phyloP scores from a whole-genome alignment of 2,329 filamentous ascomycete genomes.

The Xylariaceae sp. region DNA sequence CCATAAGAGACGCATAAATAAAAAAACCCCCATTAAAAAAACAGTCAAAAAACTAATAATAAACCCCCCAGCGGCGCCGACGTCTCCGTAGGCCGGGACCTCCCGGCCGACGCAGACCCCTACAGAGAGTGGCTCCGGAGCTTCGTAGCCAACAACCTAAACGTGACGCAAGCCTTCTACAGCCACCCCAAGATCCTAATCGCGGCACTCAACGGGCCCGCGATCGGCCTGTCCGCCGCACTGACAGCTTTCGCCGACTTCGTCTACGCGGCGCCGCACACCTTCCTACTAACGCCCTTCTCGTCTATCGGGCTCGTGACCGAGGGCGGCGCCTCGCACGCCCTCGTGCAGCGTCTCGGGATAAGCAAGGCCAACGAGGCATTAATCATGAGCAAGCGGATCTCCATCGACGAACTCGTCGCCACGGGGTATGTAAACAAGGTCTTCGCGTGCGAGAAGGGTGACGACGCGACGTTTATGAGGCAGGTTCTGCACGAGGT shows the following conservation, averaged over 20 bases:
- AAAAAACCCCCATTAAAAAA: not conserved
- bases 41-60: conserved; percentile 1
- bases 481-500: conserved; percentile 78
- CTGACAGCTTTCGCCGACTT: conserved; percentile 87
- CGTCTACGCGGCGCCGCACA: conserved; percentile 81
- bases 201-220: conserved; percentile 89
- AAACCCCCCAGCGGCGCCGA: conserved; percentile 28
- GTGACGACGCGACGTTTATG: conserved; percentile 73
- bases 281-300: conserved; percentile 92
- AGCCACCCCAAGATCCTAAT: conserved; percentile 93
- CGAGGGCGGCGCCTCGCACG: conserved; percentile 82
- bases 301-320: conserved; percentile 87
- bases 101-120: conserved; percentile 36
- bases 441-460: conserved; percentile 68
- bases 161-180: conserved; percentile 89
- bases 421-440: conserved; percentile 84
- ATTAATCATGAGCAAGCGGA: conserved; percentile 84
- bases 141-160: conserved; percentile 87
- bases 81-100: conserved; percentile 23
- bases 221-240: conserved; percentile 85
- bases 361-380: conserved; percentile 88
- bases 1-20: not conserved
- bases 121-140: conserved; percentile 66
- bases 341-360: conserved; percentile 81
- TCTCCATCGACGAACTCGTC: conserved; percentile 75